Evolutionary conservation across 2,329 filamentous ascomycete genomes (phyloP).

Genomic region (Ascosphaera pollenicola): DNA sequence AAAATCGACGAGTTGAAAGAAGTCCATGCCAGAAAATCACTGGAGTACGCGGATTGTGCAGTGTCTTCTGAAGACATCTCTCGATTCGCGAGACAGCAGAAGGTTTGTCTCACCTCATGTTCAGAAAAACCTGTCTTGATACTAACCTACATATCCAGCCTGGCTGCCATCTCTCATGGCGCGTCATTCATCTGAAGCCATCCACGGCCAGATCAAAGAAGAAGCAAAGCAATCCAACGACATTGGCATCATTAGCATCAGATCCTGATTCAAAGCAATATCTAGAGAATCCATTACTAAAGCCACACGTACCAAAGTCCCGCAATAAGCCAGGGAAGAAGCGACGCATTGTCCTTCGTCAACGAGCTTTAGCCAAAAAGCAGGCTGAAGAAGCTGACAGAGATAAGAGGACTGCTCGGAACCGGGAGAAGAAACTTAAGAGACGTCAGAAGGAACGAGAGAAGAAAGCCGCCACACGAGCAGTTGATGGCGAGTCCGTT

Average conservation of each 20-base stretch:
- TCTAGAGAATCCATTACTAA: slow-evolving; percentile 2
- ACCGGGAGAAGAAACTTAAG: slow-evolving; percentile 8
- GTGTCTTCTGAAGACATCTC: too few species aligned
- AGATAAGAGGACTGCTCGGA: slow-evolving; percentile 6
- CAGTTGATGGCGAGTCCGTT: not conserved
- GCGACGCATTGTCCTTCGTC: slow-evolving; percentile 18
- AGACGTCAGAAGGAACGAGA: slow-evolving; percentile 6
- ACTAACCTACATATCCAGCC: slow-evolving; percentile 12
- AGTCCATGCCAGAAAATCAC: slow-evolving; percentile 4
- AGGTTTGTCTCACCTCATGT: not conserved
- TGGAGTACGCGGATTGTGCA: too few species aligned
- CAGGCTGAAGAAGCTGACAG: slow-evolving; percentile 7
- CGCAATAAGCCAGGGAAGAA: slow-evolving; percentile 23
- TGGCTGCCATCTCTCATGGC: slow-evolving; percentile 20
- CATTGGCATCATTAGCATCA: slow-evolving; percentile 7
- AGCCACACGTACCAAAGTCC: slow-evolving; percentile 9
- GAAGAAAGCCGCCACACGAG: slow-evolving; percentile 5
- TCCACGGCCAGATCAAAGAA: slow-evolving; percentile 3
- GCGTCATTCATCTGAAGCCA: slow-evolving; percentile 16
- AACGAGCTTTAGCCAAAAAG: slow-evolving; percentile 11
- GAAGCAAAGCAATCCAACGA: slow-evolving; percentile 11
- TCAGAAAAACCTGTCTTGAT: not conserved
- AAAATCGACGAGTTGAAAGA: slow-evolving; percentile 4
- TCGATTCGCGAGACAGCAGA: not conserved
- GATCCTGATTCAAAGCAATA: slow-evolving; percentile 7